phyloP scores from a whole-genome alignment of 176 grass and related monocot species.

The Musa itinerans region DNA sequence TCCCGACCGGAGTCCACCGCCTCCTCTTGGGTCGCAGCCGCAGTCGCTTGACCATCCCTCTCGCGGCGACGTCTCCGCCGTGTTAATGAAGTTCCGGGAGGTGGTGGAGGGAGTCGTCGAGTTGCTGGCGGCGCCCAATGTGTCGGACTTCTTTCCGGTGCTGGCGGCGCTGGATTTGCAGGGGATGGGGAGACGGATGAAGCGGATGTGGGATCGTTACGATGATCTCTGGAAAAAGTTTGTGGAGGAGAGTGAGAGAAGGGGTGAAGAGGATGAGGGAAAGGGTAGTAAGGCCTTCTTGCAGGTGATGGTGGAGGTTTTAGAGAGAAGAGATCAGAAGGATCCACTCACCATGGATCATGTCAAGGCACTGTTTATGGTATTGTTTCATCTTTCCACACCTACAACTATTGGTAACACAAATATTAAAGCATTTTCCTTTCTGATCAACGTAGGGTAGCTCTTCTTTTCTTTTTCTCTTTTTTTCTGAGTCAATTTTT shows the following conservation, averaged over 20 bases:
- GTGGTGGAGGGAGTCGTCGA: slow-evolving; percentile 26
- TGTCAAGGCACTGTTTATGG: neutral
- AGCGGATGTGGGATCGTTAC: neutral
- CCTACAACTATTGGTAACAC: too few relatives aligned
- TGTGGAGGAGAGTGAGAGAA: neutral
- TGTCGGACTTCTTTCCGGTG: slow-evolving; percentile 50
- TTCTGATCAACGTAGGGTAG: too few relatives aligned
- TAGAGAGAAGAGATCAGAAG: neutral
- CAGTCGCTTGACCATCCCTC: too few relatives aligned
- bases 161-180: slow-evolving; percentile 45
- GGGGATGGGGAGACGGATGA: slow-evolving; percentile 3
- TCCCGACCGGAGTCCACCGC: too few relatives aligned
- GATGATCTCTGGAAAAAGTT: neutral
- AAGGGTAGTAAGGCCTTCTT: neutral
- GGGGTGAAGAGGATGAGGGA: neutral
- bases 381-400: neutral
- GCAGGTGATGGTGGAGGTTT: neutral
- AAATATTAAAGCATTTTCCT: too few relatives aligned
- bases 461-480: too few relatives aligned
- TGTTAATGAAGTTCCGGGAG: slow-evolving; percentile 36
- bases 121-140: slow-evolving; percentile 33
- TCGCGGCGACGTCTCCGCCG: too few relatives aligned
- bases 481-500: too few relatives aligned
- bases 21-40: too few relatives aligned
- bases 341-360: neutral